A percentile compares a stretch with the other conserved stretches of the same genome.
These are phyloP conservation scores for Cytospora mali DNA, from an alignment of 2,329 filamentous ascomycete genomes.

Conservation along the genomic window DNA sequence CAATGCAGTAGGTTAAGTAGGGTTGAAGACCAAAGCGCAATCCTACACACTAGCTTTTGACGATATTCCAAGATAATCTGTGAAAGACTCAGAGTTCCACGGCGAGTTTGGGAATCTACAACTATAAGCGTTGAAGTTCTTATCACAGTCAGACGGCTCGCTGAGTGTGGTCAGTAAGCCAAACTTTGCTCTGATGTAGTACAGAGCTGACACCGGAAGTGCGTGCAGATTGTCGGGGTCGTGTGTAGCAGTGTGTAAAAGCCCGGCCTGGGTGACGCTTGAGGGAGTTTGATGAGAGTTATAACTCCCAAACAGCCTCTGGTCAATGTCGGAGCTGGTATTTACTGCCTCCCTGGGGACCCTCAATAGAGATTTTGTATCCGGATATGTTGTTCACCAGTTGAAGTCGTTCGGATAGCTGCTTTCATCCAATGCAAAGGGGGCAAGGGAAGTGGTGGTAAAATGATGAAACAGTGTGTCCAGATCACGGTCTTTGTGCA, in stretches of 20 bases:
- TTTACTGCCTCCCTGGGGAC: background rate
- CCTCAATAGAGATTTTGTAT: too few relatives aligned
- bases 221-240: background rate
- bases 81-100: background rate
- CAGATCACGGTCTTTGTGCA: too few relatives aligned
- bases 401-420: too few relatives aligned
- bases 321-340: slow-evolving; percentile 26
- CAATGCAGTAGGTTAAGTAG: too few relatives aligned
- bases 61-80: background rate
- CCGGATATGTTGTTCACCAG: too few relatives aligned
- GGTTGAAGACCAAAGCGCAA: too few relatives aligned
- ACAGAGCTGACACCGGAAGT: background rate
- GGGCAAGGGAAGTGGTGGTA: too few relatives aligned
- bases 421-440: too few relatives aligned
- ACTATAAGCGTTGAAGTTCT: background rate
- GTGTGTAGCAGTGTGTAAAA: slow-evolving; percentile 17
- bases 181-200: background rate
- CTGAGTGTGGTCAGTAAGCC: background rate
- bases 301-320: slow-evolving; percentile 30
- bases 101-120: background rate
- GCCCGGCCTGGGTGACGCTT: slow-evolving; percentile 16
- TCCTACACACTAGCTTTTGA: background rate
- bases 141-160: background rate
- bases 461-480: too few relatives aligned
- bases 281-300: slow-evolving; percentile 24